phyloP scores from a whole-genome alignment of 2,329 filamentous ascomycete species.

The Microsporum audouinii region DNA sequence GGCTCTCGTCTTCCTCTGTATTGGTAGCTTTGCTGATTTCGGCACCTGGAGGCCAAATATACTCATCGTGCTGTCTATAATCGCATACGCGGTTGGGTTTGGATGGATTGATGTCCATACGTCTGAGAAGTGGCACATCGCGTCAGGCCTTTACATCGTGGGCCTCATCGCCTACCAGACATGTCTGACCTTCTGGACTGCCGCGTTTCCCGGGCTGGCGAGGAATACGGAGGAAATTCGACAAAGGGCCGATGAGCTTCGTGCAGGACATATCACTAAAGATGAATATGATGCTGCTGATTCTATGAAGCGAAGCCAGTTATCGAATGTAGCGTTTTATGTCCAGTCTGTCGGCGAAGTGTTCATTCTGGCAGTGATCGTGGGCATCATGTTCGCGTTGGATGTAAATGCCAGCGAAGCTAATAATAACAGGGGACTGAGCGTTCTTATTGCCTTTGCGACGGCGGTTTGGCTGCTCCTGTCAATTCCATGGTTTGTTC shows the following conservation, averaged over 20 bases:
- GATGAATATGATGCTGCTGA: constrained; percentile 51
- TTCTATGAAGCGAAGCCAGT: constrained; percentile 51
- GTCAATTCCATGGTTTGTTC: constrained; percentile 54
- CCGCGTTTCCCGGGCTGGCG: constrained; percentile 49
- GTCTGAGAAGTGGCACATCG: constrained; percentile 48
- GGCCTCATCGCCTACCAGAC: constrained; percentile 57
- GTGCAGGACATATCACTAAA: constrained; percentile 42
- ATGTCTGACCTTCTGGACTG: constrained; percentile 58
- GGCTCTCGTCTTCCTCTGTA: constrained; percentile 35
- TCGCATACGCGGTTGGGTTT: constrained; percentile 54
- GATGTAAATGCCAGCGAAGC: constrained; percentile 47
- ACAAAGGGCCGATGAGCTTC: constrained; percentile 39
- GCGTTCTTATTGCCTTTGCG: constrained; percentile 54
- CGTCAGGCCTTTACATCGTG: constrained; percentile 53
- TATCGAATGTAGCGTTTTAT: constrained; percentile 54
- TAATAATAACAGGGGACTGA: constrained; percentile 57
- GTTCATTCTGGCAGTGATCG: constrained; percentile 51
- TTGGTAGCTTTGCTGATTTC: constrained; percentile 48
- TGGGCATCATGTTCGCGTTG: constrained; percentile 52
- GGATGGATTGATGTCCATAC: constrained; percentile 56
- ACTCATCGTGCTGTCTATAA: constrained; percentile 47
- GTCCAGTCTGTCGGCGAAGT: constrained; percentile 53
- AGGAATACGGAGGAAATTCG: constrained; percentile 44
- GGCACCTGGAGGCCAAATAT: constrained; percentile 54
- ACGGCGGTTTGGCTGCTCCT: constrained; percentile 54